Evolutionary conservation across 2,329 filamentous ascomycete genomes (phyloP).

Genomic region (Celoporthe dispersa): DNA sequence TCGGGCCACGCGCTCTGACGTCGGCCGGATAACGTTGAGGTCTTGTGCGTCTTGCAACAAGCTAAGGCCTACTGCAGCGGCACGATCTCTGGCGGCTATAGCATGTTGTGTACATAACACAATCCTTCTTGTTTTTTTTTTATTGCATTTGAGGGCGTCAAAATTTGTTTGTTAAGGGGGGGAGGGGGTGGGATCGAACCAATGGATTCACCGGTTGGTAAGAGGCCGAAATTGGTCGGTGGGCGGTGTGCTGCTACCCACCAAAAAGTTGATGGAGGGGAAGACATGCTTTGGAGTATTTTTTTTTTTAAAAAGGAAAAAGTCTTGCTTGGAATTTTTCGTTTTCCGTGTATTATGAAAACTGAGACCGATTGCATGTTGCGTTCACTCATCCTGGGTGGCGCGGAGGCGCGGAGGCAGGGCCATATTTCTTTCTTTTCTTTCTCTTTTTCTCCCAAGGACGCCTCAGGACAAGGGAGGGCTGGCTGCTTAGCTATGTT

Average conservation of each 20-base stretch:
- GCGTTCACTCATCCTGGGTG: background rate
- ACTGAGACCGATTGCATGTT: background rate
- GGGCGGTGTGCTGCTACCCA: background rate
- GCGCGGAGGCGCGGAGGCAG: background rate
- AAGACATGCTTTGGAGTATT: background rate
- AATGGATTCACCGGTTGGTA: background rate
- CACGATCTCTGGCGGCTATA: background rate
- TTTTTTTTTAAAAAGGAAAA: background rate
- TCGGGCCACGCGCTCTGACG: background rate
- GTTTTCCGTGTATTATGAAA: background rate
- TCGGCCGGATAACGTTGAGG: background rate
- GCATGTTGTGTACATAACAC: conserved; percentile 1
- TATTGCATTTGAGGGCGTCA: conserved; percentile 10
- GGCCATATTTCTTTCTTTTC: background rate
- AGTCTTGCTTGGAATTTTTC: background rate
- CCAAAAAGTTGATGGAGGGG: background rate
- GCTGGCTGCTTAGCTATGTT: background rate
- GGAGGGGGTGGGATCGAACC: background rate
- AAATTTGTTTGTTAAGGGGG: too few relatives aligned
- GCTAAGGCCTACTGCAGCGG: background rate
- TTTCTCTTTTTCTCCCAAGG: too few relatives aligned
- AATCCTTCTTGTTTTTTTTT: background rate
- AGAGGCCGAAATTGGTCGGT: background rate
- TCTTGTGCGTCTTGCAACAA: background rate
- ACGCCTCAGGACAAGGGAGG: background rate